These are phyloP conservation scores for Quercus lobata DNA, from an alignment of 331 rosid species.

Conservation along the genomic window DNA sequence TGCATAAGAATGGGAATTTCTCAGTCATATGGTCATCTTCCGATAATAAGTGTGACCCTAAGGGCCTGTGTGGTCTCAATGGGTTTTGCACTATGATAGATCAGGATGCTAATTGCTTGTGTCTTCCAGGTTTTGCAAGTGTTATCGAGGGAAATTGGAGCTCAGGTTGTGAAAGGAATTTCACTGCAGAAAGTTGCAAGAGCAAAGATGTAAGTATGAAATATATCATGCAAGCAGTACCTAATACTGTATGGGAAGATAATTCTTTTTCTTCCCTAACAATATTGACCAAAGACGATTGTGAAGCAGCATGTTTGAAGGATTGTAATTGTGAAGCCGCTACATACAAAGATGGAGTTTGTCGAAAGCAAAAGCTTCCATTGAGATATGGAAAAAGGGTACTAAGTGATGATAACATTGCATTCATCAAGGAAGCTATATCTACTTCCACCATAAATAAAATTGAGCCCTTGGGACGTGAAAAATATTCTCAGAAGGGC, in stretches of 20 bases:
- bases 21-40: conserved; percentile 8
- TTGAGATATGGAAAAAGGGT: conserved; percentile 11
- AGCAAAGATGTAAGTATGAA: neutral
- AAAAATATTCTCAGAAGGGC: neutral
- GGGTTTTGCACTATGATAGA: conserved; percentile 16
- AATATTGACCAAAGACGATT: neutral
- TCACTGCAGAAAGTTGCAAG: neutral
- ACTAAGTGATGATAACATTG: neutral
- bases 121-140: conserved; percentile 19
- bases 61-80: conserved; percentile 25
- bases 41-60: neutral
- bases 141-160: neutral
- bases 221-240: neutral
- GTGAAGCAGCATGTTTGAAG: conserved; percentile 13
- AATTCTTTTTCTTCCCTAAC: neutral
- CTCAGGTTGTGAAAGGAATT: conserved; percentile 25
- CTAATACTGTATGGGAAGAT: conserved; percentile 1
- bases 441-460: neutral
- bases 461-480: too few species aligned
- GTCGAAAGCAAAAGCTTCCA: conserved; percentile 27
- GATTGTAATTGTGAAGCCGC: conserved; percentile 34
- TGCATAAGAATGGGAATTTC: conserved; percentile 1
- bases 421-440: conserved; percentile 16
- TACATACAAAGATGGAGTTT: neutral
- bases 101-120: neutral